Evolutionary conservation across 371 early-diverging fungal species (phyloP).

Genomic region (Sporodiniella umbellata): DNA sequence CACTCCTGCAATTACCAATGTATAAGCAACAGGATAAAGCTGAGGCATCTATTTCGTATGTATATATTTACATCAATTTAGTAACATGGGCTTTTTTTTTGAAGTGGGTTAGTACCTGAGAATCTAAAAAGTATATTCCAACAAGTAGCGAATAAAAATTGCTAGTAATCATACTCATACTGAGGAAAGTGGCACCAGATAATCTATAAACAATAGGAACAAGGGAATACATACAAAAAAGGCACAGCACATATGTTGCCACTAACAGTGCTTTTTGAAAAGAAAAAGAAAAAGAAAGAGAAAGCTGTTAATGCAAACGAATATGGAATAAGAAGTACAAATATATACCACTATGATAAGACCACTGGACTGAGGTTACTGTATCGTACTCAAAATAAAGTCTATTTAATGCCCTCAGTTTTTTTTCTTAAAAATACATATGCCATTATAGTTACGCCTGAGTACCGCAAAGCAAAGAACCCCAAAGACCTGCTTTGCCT

Average conservation of each 20-base stretch:
- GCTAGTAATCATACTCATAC: conserved; percentile 41
- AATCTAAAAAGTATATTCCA: conserved; percentile 33
- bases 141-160: conserved; percentile 42
- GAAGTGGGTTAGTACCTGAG: no score
- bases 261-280: conserved; percentile 17
- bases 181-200: conserved; percentile 40
- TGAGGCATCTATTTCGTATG: conserved; percentile 25
- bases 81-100: no score
- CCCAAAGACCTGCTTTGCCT: conserved; percentile 31
- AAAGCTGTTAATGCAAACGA: background rate
- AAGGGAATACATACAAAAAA: conserved; percentile 43
- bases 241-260: conserved; percentile 26
- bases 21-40: conserved; percentile 39
- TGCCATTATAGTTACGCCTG: conserved; percentile 29
- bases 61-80: background rate
- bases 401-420: conserved; percentile 10
- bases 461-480: conserved; percentile 27
- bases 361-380: conserved; percentile 21
- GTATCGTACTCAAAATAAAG: conserved; percentile 29
- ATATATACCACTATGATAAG: conserved; percentile 24
- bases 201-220: conserved; percentile 36
- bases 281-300: background rate
- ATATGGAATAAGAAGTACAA: no score
- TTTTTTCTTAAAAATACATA: background rate
- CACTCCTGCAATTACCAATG: conserved; percentile 28